Evolutionary conservation across 345 rosid genomes (phyloP), one percentile per base, ranked within the genome.

Genomic region (Carallia pectinifolia): DNA sequence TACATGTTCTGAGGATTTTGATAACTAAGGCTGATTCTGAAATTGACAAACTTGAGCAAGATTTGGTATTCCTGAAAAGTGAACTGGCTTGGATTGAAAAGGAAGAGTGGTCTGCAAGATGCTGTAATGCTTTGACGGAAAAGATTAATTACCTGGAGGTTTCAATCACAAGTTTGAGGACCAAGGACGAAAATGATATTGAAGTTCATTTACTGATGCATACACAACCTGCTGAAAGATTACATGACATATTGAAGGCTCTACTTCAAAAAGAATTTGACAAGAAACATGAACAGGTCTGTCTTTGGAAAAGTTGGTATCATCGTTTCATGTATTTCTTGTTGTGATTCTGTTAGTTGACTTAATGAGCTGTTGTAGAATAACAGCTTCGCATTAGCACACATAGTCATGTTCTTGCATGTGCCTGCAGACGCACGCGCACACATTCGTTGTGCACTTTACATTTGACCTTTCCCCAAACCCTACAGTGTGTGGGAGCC

Each of bases 71-170:
- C 29, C 71, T 81, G 30, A 88, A 74, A 48, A 82, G 77, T 63
- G 84, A 86, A 68, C 58, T 83, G n/a, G 87, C 84, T 1, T 86
- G 86, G 83, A 74, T 68, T 47, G 85, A 88, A 72, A 64, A 79
- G 69, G 80, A 85, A 36, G 83, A 83, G 18, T 89, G 90, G 84
- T 16, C 74, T 73, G 78, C 74, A n/a, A 64, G 71, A 16, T 85
- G 84, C 64, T 77, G 68, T 73, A 81, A 76, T 75, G 75, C 81
- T 65, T 80, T 92, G 77, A 78, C 81, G 69, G 71, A 74, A 54
- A 85, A 79, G 83, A 77, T 84, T 5, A 52, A 74, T 44, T 65
- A 18, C 69, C 83, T 88, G 52, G 77, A 65, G 33, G 52, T 60
- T 29, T 72, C 83, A 7, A n/a, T 85, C 50, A 70, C 56, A 74